Evolutionary conservation across 1,284 basidiomycete genomes (phyloP), one percentile per base, ranked within the genome.

Genomic region (Sutorius eximius): DNA sequence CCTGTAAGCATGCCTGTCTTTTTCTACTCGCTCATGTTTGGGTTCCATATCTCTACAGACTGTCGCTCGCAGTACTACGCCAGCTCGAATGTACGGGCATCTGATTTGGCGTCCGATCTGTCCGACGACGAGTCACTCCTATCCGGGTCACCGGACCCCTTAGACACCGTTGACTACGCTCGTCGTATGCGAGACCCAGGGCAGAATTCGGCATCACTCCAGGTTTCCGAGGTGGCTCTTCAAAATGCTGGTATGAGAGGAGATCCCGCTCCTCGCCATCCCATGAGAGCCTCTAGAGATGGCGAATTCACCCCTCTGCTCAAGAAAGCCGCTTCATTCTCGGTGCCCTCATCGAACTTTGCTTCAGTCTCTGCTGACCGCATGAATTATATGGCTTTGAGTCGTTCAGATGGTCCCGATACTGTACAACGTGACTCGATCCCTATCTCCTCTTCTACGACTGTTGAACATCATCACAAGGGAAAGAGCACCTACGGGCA

Each of bases 401-500:
- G 6, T 33, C 46, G 15, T 10, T 12, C 49, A 30, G 53, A 33
- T 16, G 45, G 49, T 42, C 12, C 47, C 29, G 20, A 24, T 37
- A 24, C 16, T 11, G 34, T 51, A 1, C 47, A 43, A 8, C 57
- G 50, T 34, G 49, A 41, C 18, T 36, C 51, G 34, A 20, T 47
- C 7, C 58, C 45, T 38, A 33, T 29, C 24, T 38, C 52, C 7
- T 51, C 63, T 40, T 16, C 41, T 7, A 41, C 65, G 40, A 71
- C 60, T 49, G 58, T 61, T 33, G 69, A 66, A 44, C 57, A 73
- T 56, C 57, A 64, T 46, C 72, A 75, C 57, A 68, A 65, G 22
- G 82, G 90, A 43, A 73, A 81, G 70, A 86, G 89, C 58, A 93
- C 91, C 2, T 92, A 87, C 66, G 88, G 89, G 27, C 91, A 94